Conservation (phyloP, 2,329 filamentous ascomycete species). For the Zymoseptoria crescenta region DNA sequence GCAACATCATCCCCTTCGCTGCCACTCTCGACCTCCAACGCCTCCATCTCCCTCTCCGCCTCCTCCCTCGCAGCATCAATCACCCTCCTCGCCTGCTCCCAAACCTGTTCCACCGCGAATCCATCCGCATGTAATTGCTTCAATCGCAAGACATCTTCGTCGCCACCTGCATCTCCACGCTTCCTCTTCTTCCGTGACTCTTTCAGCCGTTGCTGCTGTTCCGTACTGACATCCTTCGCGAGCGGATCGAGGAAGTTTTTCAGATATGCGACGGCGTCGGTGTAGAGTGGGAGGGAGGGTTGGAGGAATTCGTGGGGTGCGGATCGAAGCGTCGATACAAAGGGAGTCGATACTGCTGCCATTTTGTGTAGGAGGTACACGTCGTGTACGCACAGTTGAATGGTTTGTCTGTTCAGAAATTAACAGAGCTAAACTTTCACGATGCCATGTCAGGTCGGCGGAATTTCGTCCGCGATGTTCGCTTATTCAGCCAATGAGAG, state of each 20-base stretch:
- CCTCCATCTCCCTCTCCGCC: slow-evolving; percentile 42
- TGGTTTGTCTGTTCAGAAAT: too few relatives aligned
- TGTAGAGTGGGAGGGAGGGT: slow-evolving; percentile 58
- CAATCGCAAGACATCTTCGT: slow-evolving; percentile 58
- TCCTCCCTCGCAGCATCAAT: slow-evolving; percentile 57
- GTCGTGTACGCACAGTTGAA: not conserved
- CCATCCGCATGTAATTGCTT: slow-evolving; percentile 79
- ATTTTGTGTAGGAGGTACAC: slow-evolving; percentile 3
- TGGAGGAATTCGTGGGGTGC: slow-evolving; percentile 67
- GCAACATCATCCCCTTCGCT: slow-evolving; percentile 8
- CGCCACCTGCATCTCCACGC: slow-evolving; percentile 45
- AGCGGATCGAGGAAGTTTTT: slow-evolving; percentile 74
- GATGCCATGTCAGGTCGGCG: too few relatives aligned
- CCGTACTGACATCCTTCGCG: slow-evolving; percentile 63
- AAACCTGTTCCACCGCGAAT: slow-evolving; percentile 81
- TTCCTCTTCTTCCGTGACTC: slow-evolving; percentile 70
- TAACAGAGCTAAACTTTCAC: too few relatives aligned
- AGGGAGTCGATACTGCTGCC: slow-evolving; percentile 11
- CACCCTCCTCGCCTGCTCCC: slow-evolving; percentile 85
- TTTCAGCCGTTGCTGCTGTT: slow-evolving; percentile 61
- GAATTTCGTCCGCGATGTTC: too few relatives aligned
- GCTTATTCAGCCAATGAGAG: not conserved
- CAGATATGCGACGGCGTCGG: slow-evolving; percentile 63
- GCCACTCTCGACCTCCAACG: slow-evolving; percentile 23
- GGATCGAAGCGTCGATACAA: slow-evolving; percentile 16